phyloP scores from a whole-genome alignment of 2,329 filamentous ascomycete genomes.

The Fusarium abutilonis region DNA sequence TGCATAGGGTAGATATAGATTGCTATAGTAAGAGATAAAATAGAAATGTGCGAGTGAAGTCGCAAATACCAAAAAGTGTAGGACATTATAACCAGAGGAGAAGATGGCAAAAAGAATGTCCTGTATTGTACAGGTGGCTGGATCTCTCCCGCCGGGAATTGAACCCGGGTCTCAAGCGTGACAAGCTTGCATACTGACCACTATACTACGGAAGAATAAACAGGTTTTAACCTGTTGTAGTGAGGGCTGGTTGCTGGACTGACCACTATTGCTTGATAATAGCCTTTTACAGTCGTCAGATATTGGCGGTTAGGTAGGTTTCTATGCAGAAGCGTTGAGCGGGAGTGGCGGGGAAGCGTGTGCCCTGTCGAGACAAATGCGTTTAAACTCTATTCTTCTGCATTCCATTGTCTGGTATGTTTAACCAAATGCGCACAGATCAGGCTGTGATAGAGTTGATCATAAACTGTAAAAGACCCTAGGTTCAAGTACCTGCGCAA shows the following conservation, averaged over 20 bases:
- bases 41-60: neutral
- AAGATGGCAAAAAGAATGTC: neutral
- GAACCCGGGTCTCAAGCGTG: no score
- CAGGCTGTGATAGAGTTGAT: no score
- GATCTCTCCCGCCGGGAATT: conserved; percentile 2
- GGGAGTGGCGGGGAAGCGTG: neutral
- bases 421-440: no score
- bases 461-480: no score
- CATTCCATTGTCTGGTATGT: no score
- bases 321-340: neutral
- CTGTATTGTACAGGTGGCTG: neutral
- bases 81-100: neutral
- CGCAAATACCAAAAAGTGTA: neutral
- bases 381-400: no score
- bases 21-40: neutral
- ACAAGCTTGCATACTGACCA: no score
- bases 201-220: conserved; percentile 43
- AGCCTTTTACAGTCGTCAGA: neutral
- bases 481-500: no score
- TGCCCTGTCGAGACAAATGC: no score
- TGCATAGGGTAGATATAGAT: neutral
- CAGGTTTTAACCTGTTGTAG: conserved; percentile 30
- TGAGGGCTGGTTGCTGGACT: neutral
- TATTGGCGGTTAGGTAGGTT: neutral
- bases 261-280: neutral